Conservation (phyloP, 305 asterid species). For the Salvia sclarea region DNA sequence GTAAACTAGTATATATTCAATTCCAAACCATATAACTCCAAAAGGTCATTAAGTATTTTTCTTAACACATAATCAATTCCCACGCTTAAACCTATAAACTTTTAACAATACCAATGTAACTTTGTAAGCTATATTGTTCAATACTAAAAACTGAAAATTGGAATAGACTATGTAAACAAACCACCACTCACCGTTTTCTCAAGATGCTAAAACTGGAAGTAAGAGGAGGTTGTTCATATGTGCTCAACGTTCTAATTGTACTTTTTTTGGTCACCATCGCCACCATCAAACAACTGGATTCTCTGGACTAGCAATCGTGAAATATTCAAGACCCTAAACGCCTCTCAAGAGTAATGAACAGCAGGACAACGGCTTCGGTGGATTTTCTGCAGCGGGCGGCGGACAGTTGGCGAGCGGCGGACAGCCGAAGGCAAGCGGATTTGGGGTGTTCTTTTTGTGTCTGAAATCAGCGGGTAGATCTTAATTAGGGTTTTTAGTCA, state of each 20-base stretch:
- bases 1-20: background rate
- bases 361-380: too few relatives aligned
- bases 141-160: background rate
- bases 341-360: background rate
- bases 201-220: too few relatives aligned
- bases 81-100: background rate
- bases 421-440: too few relatives aligned
- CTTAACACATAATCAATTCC: background rate
- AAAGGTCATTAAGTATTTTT: background rate
- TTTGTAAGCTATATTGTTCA: background rate
- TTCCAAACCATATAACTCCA: background rate
- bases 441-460: too few relatives aligned
- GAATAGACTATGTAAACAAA: background rate
- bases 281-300: conserved; percentile 12
- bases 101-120: background rate
- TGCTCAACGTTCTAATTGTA: too few relatives aligned
- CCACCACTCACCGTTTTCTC: too few relatives aligned
- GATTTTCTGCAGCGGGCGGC: too few relatives aligned
- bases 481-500: too few relatives aligned
- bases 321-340: background rate
- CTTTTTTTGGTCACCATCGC: too few relatives aligned
- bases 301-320: background rate
- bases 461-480: too few relatives aligned
- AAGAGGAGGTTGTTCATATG: too few relatives aligned
- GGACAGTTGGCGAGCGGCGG: too few relatives aligned